phyloP scores from a whole-genome alignment of 345 rosid genomes.

The Brassica juncea region DNA sequence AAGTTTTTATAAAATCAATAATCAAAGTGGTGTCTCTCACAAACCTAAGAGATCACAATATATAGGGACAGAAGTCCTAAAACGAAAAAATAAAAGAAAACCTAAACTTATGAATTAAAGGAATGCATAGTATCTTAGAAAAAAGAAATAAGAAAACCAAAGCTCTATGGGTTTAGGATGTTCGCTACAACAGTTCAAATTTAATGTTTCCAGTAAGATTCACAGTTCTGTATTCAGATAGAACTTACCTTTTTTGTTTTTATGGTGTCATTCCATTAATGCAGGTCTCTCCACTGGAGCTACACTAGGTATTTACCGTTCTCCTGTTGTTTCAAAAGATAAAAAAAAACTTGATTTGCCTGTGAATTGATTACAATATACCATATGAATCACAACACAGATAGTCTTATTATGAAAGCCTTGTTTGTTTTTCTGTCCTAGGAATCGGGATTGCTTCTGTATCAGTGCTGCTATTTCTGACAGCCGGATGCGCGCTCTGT shows the following conservation, averaged over 20 bases:
- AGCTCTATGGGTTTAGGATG: no score
- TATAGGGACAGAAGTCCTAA: no score
- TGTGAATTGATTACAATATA: background rate
- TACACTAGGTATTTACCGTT: background rate
- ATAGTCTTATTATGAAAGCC: background rate
- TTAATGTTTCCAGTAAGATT: background rate
- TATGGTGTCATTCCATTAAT: background rate
- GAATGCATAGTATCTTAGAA: no score
- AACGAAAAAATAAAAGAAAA: no score
- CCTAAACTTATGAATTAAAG: no score
- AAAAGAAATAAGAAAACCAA: no score
- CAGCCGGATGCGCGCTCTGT: constrained; percentile 29
- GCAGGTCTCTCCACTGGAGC: background rate
- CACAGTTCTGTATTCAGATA: no score
- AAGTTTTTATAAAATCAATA: no score
- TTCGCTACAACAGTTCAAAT: background rate
- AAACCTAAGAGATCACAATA: no score
- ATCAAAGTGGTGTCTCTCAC: no score
- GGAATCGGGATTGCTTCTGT: constrained; percentile 45
- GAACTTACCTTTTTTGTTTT: background rate
- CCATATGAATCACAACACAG: background rate
- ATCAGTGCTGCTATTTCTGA: background rate
- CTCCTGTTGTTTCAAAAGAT: background rate
- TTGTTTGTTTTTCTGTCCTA: constrained; percentile 7
- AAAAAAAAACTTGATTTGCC: background rate